Evolutionary conservation across 2,329 filamentous ascomycete genomes (phyloP).

Genomic region (Colletotrichum filicis): DNA sequence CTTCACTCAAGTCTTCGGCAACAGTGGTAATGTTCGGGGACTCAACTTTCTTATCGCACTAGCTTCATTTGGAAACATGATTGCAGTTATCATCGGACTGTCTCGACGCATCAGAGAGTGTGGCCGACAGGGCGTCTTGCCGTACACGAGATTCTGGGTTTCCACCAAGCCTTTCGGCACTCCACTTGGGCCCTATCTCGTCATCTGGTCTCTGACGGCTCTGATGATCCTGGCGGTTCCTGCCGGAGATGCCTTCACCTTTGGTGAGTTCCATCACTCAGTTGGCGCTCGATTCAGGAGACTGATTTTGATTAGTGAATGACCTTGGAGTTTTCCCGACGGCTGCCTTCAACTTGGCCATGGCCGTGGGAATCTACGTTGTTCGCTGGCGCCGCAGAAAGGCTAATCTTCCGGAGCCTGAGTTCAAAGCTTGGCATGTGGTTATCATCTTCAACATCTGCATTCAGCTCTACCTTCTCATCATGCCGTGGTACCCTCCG

Average conservation of each 20-base stretch:
- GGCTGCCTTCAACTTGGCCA: constrained; percentile 66
- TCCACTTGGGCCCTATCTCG: constrained; percentile 65
- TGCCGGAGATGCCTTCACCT: constrained; percentile 73
- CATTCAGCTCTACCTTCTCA: constrained; percentile 69
- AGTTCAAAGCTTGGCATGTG: constrained; percentile 69
- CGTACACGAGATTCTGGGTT: constrained; percentile 68
- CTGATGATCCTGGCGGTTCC: constrained; percentile 70
- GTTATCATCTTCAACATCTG: constrained; percentile 69
- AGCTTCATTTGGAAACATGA: constrained; percentile 67
- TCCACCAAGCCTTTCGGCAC: constrained; percentile 72
- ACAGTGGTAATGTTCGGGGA: constrained; percentile 57
- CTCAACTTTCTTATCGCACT: constrained; percentile 68
- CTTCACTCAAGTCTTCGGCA: constrained; percentile 68
- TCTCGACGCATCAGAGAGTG: constrained; percentile 69
- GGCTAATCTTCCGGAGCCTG: constrained; percentile 57
- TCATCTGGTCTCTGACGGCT: constrained; percentile 67
- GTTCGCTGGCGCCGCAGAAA: constrained; percentile 65
- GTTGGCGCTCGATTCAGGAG: background rate
- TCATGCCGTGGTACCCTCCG: constrained; percentile 80
- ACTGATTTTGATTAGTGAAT: constrained; percentile 8
- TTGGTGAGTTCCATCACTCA: constrained; percentile 50
- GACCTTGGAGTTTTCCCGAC: constrained; percentile 66
- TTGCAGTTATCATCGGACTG: constrained; percentile 64
- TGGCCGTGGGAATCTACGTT: constrained; percentile 67
- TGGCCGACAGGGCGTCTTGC: constrained; percentile 70